A percentile compares a stretch with the other conserved stretches of the same genome.
These are phyloP conservation scores for Penicillium glabrum DNA, from an alignment of 2,329 filamentous ascomycete genomes.

Conservation along the genomic window DNA sequence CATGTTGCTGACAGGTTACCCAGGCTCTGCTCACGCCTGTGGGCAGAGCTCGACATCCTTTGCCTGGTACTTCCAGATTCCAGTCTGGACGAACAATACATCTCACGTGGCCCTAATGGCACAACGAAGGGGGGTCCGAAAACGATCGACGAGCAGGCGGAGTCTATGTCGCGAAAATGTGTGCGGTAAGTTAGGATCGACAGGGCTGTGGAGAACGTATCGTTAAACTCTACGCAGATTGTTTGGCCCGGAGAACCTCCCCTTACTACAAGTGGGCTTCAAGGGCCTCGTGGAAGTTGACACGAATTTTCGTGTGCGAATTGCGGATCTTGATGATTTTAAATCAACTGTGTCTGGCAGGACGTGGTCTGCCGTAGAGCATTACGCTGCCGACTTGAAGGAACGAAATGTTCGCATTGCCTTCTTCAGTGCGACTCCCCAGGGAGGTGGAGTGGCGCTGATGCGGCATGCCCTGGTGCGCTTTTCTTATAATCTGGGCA, in stretches of 20 bases:
- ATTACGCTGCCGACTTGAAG: constrained; percentile 64
- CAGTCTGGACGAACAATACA: constrained; percentile 13
- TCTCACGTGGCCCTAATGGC: constrained; percentile 24
- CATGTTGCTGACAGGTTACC: constrained; percentile 62
- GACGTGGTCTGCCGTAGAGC: constrained; percentile 67
- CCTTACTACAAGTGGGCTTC: constrained; percentile 65
- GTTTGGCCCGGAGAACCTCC: constrained; percentile 71
- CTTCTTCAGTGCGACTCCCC: constrained; percentile 78
- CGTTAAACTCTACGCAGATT: constrained; percentile 47
- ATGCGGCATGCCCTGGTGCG: constrained; percentile 79
- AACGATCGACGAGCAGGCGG: constrained; percentile 76
- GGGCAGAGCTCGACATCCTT: constrained; percentile 74
- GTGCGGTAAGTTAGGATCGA: constrained; percentile 54
- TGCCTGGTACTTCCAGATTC: constrained; percentile 61
- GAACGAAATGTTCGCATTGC: constrained; percentile 66
- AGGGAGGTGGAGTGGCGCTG: constrained; percentile 78
- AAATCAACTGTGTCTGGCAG: constrained; percentile 58
- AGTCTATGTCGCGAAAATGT: constrained; percentile 78
- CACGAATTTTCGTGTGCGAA: constrained; percentile 61
- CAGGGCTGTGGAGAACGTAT: background rate
- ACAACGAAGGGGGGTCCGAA: constrained; percentile 50
- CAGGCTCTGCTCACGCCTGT: constrained; percentile 67
- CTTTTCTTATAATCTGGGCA: constrained; percentile 65
- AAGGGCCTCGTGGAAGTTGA: constrained; percentile 71
- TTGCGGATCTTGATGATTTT: constrained; percentile 61